These are phyloP conservation scores for Monilinia vaccinii-corymbosi DNA, from an alignment of 2,329 filamentous ascomycete genomes.

Conservation along the genomic window DNA sequence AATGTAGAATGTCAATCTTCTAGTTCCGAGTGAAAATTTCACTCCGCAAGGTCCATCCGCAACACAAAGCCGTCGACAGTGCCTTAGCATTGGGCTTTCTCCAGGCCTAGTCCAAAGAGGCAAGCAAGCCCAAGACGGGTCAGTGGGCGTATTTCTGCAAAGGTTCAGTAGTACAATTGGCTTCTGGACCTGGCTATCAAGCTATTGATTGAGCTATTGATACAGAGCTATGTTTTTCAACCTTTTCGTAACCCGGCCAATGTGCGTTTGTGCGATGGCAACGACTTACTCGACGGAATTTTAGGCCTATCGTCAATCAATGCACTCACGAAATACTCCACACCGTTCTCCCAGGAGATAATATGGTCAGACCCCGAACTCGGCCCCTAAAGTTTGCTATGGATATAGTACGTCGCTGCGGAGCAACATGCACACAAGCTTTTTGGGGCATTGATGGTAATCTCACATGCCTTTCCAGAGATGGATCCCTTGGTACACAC, in stretches of 20 bases:
- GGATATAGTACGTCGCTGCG: too few species aligned
- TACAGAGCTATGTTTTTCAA: not conserved
- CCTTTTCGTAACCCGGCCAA: not conserved
- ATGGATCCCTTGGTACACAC: not conserved
- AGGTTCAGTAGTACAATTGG: not conserved
- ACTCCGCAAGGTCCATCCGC: not conserved
- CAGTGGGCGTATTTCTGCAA: not conserved
- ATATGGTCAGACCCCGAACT: not conserved
- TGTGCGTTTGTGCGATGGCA: not conserved
- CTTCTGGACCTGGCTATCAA: not conserved
- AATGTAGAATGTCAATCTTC: not conserved
- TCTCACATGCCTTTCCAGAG: not conserved
- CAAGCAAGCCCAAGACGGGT: not conserved
- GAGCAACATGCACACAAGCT: not conserved
- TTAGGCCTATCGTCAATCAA: not conserved
- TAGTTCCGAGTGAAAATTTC: not conserved
- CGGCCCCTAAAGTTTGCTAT: not conserved
- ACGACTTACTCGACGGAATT: not conserved
- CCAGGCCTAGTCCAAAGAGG: not conserved
- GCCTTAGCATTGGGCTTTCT: not conserved
- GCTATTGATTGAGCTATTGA: not conserved
- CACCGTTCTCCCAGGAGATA: not conserved
- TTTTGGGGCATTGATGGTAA: not conserved
- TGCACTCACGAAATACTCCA: too few species aligned
- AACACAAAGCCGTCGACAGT: not conserved